Percentiles rank a stretch among this genome's conserved stretches.
Conservation (phyloP, 768 basidiomycete genomes). For the Daedaleopsis sinensis region DNA sequence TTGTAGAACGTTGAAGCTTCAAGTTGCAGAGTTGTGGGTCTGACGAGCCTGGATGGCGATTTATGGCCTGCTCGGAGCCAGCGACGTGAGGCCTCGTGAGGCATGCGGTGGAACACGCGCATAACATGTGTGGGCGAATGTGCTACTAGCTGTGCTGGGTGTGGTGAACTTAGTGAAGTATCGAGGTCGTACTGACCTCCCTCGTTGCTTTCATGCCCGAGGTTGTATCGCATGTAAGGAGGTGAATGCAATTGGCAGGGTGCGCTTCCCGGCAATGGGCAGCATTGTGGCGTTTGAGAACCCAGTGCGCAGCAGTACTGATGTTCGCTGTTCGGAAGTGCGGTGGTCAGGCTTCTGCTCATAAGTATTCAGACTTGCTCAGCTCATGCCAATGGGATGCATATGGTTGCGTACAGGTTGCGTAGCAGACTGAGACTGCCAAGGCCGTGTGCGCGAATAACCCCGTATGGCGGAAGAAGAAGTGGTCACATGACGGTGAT, state of each 20-base stretch:
- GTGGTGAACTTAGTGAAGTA: background rate
- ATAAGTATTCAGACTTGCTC: no score
- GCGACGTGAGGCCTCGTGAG: slow-evolving; percentile 15
- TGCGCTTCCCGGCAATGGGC: background rate
- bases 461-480: background rate
- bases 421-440: no score
- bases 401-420: no score
- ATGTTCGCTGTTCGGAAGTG: no score
- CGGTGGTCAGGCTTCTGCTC: no score
- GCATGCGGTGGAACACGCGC: slow-evolving; percentile 21
- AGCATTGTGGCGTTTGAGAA: no score
- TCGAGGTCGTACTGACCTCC: background rate
- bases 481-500: slow-evolving; percentile 16
- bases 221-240: no score
- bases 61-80: slow-evolving; percentile 1
- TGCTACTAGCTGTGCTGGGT: background rate
- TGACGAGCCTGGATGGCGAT: background rate
- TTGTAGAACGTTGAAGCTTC: no score
- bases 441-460: no score
- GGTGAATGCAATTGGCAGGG: background rate
- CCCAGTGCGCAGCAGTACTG: background rate
- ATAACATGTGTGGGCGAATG: slow-evolving; percentile 12
- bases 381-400: no score
- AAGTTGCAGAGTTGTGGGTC: background rate
- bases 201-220: no score